These are phyloP conservation scores for Neurospora cerealis DNA, from an alignment of 495 filamentous ascomycete genomes.

Conservation along the genomic window DNA sequence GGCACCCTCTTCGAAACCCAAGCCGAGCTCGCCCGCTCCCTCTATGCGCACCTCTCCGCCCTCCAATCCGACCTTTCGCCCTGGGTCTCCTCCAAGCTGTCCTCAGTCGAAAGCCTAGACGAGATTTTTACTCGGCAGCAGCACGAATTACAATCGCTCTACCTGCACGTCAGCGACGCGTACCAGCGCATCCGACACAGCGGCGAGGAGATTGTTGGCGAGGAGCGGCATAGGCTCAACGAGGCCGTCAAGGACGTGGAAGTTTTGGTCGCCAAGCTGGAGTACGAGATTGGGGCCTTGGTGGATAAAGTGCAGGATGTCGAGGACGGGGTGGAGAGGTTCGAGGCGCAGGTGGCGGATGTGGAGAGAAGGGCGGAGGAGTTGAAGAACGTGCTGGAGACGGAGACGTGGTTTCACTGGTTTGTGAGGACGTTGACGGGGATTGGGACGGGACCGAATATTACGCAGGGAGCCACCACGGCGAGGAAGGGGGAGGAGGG, in stretches of 20 bases:
- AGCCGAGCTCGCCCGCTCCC: constrained; percentile 50
- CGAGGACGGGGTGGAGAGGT: constrained; percentile 71
- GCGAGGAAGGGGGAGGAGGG: neutral
- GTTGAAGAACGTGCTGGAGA: constrained; percentile 54
- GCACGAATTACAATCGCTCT: constrained; percentile 55
- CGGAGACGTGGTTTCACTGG: constrained; percentile 54
- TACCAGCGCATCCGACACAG: constrained; percentile 55
- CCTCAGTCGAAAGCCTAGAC: constrained; percentile 52
- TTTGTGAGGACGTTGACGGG: constrained; percentile 47
- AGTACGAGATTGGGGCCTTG: constrained; percentile 83
- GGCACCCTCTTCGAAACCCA: constrained; percentile 5
- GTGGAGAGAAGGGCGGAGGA: constrained; percentile 66
- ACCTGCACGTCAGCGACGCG: constrained; percentile 54
- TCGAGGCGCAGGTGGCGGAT: constrained; percentile 68
- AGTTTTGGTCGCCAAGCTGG: constrained; percentile 72
- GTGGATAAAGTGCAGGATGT: constrained; percentile 79
- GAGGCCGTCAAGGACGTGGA: constrained; percentile 79
- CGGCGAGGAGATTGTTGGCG: constrained; percentile 54
- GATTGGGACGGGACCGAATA: constrained; percentile 48
- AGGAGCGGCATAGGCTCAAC: constrained; percentile 54
- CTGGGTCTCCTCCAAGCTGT: constrained; percentile 60
- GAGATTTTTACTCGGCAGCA: constrained; percentile 49
- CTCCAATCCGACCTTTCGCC: constrained; percentile 42
- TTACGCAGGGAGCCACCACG: constrained; percentile 22
- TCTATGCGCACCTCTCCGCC: constrained; percentile 40